Evolutionary conservation across 1,284 basidiomycete species (phyloP), one percentile per base, ranked within the genome.

Genomic region (Veloporphyrellus conicus): DNA sequence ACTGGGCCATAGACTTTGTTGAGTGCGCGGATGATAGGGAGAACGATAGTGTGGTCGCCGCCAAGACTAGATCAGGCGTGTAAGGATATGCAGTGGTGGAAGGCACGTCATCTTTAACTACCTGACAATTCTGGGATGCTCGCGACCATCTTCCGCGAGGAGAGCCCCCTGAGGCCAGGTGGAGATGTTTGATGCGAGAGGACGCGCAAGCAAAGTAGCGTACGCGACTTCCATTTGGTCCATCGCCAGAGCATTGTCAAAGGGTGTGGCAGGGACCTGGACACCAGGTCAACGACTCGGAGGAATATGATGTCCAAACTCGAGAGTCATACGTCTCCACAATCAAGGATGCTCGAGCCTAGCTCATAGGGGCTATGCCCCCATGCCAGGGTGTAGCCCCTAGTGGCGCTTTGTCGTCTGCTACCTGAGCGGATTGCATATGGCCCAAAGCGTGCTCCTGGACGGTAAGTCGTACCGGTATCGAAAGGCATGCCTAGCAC

Each of bases 401-500:
- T 66, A 19, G 63, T 53, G 15, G 73, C 70, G 28, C 78, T 69
- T 56, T 88, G 81, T 43, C 88, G 71, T 45, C 85, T 74, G 58
- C 84, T 85, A 4, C 87, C 87, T 9, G 84, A 82, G 27, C 88
- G 81, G 57, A 91, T 91, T 6, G 84, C 88, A 58, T 77, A 79
- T 2, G 88, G 89, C 10, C 89, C 89, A 69, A 91, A 91, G 3
- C 89, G 78, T 22, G 88, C 88, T 49, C 84, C 86, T 43, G 84
- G 77, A 48, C 87, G 71, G 58, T 86, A 89, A 1, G 75, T 75
- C 15, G 84, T 82, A 2, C 72, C 77, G 4, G 87, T 90, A 58
- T 91, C 89, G 59, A 91, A 90, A 0, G 88, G 89, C 71, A 90
- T 81, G 6, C 89, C 90, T 8, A 91, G 67, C 35, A 92, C 64